A percentile compares a stretch with the other conserved stretches of the same genome.
Conservation (phyloP, 495 filamentous ascomycete genomes). For the Opeltia flavorubescens region DNA sequence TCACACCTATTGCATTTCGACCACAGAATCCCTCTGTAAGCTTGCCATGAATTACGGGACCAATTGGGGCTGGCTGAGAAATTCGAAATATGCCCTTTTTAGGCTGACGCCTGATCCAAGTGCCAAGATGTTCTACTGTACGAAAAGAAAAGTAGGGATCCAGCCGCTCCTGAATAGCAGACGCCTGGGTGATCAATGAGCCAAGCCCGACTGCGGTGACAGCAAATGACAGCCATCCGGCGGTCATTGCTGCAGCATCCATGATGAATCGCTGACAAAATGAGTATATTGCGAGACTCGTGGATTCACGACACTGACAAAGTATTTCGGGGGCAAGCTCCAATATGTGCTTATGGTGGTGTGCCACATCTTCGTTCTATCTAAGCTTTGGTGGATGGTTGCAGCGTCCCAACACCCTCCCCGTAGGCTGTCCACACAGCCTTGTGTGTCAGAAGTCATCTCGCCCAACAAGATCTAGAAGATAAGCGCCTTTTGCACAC, state of each 20-base stretch:
- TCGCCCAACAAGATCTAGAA: too few species aligned
- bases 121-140: conserved; percentile 15
- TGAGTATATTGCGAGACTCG: too few species aligned
- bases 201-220: conserved; percentile 19
- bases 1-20: conserved; percentile 8
- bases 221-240: conserved; percentile 20
- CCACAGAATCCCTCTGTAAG: conserved; percentile 17
- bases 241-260: conserved; percentile 16
- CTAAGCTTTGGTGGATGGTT: too few species aligned
- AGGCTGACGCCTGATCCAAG: conserved; percentile 17
- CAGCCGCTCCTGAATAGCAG: conserved; percentile 18
- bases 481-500: too few species aligned
- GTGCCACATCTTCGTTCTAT: too few species aligned
- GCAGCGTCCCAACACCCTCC: too few species aligned
- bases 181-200: conserved; percentile 18
- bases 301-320: too few species aligned
- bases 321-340: too few species aligned
- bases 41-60: conserved; percentile 16
- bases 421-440: too few species aligned
- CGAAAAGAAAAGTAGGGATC: conserved; percentile 19
- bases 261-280: conserved; percentile 11
- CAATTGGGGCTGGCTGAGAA: conserved; percentile 16
- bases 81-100: conserved; percentile 10
- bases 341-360: too few species aligned
- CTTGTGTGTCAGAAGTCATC: too few species aligned